A percentile compares a stretch with the other conserved stretches of the same genome.
Evolutionary conservation across 768 basidiomycete genomes (phyloP).

Genomic region (Leccinum broughii): DNA sequence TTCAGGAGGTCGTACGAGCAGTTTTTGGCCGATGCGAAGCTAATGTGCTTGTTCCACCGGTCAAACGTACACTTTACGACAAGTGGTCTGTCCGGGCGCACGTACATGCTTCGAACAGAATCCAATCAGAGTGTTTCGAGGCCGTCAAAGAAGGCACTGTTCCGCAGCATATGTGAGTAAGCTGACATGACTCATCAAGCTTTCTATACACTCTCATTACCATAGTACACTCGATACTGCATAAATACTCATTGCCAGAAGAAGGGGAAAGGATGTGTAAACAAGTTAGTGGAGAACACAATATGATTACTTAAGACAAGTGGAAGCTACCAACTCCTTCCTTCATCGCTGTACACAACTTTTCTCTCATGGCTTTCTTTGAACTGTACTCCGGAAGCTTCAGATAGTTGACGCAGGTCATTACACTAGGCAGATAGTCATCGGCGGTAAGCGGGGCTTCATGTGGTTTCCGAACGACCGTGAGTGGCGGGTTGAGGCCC

Average conservation of each 20-base stretch:
- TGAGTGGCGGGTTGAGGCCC: constrained; percentile 89
- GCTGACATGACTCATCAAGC: constrained; percentile 7
- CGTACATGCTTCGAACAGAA: constrained; percentile 30
- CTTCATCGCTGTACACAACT: constrained; percentile 79
- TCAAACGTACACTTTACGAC: constrained; percentile 85
- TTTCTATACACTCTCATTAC: not conserved
- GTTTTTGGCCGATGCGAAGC: constrained; percentile 74
- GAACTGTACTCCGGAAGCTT: constrained; percentile 96
- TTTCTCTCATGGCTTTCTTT: constrained; percentile 81
- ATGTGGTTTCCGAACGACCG: constrained; percentile 96
- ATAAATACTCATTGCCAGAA: constrained; percentile 7
- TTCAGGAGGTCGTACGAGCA: constrained; percentile 77
- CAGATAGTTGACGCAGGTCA: constrained; percentile 98
- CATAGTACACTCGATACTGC: not conserved
- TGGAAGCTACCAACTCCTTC: constrained; percentile 98
- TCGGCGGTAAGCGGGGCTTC: constrained; percentile 89
- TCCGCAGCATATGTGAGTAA: constrained; percentile 27
- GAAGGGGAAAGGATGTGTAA: constrained; percentile 17
- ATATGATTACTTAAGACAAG: constrained; percentile 62
- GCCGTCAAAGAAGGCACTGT: constrained; percentile 10
- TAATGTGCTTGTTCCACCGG: constrained; percentile 70
- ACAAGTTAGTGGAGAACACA: constrained; percentile 24
- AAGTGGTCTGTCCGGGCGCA: constrained; percentile 72
- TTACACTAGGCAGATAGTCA: constrained; percentile 94
- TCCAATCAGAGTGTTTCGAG: constrained; percentile 8